Base-by-base conservation (phyloP, 140 eudicot species). In the Anethum foeniculum region DNA sequence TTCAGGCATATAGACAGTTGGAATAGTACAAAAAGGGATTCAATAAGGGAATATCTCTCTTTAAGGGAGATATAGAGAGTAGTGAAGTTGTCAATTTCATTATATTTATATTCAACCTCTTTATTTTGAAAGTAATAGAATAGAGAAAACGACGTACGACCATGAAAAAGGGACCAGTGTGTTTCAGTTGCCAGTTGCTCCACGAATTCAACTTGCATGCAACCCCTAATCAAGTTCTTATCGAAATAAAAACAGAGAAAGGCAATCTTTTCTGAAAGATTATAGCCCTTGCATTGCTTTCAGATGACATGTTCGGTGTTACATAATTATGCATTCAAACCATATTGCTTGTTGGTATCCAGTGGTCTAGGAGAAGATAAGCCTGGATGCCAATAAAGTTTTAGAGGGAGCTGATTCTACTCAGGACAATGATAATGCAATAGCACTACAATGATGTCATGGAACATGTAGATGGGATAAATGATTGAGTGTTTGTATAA, bases 121-220 rank as follows among this genome's bases (percentile, higher is more conserved):
- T 25, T 9, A 60, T n/a, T 56, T 62, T 9, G 68, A 25, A 62
- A 62, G 34, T 25, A 15, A 62, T n/a, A 25, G 28, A 62, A 11
- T 10, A 25, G 5, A n/a, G 28, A 60, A 60, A 60, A n/a, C 6
- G 16, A 62, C 32, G 16, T 10, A 62, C 14, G 36, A 11, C 28
- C 69, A n/a, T 62, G 32, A n/a, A 62, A 25, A 25, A 25, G 69
- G 13, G 28, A n/a, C 69, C 69, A 62, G 34, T 25, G 7, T 60
- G 68, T 60, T 62, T 62, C 34, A 62, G 69, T 62, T 62, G 69
- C 69, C 69, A 25, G 11, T 62, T 62, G 69, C 69, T n/a, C 69
- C 32, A 62, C 7, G 34, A 10, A 62, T 62, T 62, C 34, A 9
- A 62, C 34, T 62, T 62, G 69, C 69, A 62, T 62, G 69, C 34